phyloP scores from a whole-genome alignment of 2,329 filamentous ascomycete species.

The Corinectria fuckeliana region DNA sequence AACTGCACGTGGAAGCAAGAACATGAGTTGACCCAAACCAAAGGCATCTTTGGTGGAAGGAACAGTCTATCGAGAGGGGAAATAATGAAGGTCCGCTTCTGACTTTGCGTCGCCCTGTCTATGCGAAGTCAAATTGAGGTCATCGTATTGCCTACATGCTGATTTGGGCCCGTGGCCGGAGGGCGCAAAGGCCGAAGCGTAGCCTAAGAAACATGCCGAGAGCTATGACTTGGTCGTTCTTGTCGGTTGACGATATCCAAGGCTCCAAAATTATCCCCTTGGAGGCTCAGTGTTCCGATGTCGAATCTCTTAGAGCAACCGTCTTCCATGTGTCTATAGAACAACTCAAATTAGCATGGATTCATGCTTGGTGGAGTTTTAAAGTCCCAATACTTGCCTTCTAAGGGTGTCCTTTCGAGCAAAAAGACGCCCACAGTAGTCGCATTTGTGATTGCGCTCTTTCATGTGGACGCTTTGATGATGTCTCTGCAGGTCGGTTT shows the following conservation, averaged over 20 bases:
- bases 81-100: not conserved
- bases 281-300: slow-evolving; percentile 58
- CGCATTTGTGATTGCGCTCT: slow-evolving; percentile 72
- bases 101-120: not conserved
- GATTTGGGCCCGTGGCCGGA: not conserved
- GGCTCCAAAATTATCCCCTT: slow-evolving; percentile 38
- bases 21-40: not conserved
- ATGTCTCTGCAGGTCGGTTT: slow-evolving; percentile 75
- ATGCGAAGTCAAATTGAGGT: not conserved
- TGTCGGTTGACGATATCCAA: slow-evolving; percentile 28
- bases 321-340: slow-evolving; percentile 75
- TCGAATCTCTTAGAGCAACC: slow-evolving; percentile 74
- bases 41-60: not conserved
- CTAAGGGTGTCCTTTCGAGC: slow-evolving; percentile 82
- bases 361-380: not conserved
- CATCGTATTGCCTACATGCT: not conserved
- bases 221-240: slow-evolving; percentile 22
- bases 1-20: not conserved
- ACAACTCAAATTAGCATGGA: slow-evolving; percentile 3
- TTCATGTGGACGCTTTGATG: slow-evolving; percentile 76
- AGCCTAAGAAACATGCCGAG: slow-evolving; percentile 28
- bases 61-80: not conserved
- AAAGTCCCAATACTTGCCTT: slow-evolving; percentile 60
- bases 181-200: not conserved
- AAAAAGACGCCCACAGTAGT: slow-evolving; percentile 74